Base-by-base conservation (phyloP, 2,329 filamentous ascomycete species). In the Kalmusia sp. region DNA sequence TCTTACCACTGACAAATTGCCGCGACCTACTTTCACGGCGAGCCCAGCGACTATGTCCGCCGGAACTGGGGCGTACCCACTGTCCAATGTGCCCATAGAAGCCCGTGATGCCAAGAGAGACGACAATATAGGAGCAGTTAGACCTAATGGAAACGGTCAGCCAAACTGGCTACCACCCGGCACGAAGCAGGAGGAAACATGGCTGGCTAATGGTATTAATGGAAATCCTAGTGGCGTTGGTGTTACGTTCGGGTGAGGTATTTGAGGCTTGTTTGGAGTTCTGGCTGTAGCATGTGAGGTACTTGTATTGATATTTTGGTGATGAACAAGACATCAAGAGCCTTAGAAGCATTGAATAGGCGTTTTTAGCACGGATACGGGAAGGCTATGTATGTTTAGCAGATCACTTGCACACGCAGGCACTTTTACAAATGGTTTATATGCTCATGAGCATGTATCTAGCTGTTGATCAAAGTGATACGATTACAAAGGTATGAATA, bases 151-250 rank as follows among this genome's bases (percentile, higher is more conserved):
- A 34, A 63, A 70, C 34, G 79, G 75, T 49, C 71, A 67, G 51
- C 69, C 74, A 31, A 72, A 74, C 21, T 93, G 90, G 86, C 77
- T 96, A 53, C 84, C 89, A 15, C 88, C 89, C 0, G 91, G 92
- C 6, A 96, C 91, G 1, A 92, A 86, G 69, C 90, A 93, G 72
- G 90, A 96, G 71, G 89, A 92, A 46, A 96, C 91, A 2, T 96
- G 92, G 93, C 64, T 68, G 39, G 59, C 67, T 5, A 62, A 64
- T 45, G 63, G 63, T 1, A 63, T 63, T 31, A 65, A 63, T 45
- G 61, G 64, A 4, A 61, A 57, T 37, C 41, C 58, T 27, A 55
- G 55, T n/a, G 61, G 58, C 25, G 61, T 71, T 45, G 67, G 62
- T 31, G 66, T 71, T 53, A 62, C 57, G 38, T 68, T 58, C 27